Evolutionary conservation across 2,329 filamentous ascomycete species (phyloP), one percentile per base, ranked within the genome.

Genomic region (Fusarium verticillioides): DNA sequence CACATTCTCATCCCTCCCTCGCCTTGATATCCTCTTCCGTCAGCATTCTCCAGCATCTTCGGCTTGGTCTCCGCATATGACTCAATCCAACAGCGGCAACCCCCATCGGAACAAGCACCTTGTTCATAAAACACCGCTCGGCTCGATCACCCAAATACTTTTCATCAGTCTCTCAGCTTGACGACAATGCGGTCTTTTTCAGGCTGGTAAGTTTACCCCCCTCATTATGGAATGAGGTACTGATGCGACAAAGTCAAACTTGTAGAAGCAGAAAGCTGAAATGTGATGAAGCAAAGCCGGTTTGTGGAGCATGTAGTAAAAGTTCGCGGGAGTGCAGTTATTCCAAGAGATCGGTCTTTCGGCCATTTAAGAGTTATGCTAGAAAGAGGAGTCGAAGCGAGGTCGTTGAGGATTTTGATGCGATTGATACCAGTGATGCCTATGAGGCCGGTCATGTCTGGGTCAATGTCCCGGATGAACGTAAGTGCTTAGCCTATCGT

Each of bases 191-290:
- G 75, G 4, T 77, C 75, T 2, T 77, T 77, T 23, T 76, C 75
- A 18, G 75, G 75, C 15, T 77, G 75, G 75, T 77, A 58, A 21
- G 46, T 15, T 9, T 28, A 28, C 3, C 11, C 4, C 13, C 13
- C n/a, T 40, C 18, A 39, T 3, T 2, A 7, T 13, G 2, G 1
- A 13, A 37, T 9, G 11, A 3, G 30, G 9, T 19, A 28, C 63
- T 61, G 23, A 76, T 34, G 9, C 42, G 12, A 9, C n/a, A 5
- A 16, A 77, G 75, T 5, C 54, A 72, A 16, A 77, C 75, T 4
- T 77, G 75, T 26, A 67, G 75, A 64, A 64, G 44, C 21, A 69
- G 78, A 13, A 79, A 79, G 21, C 5, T 79, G 6, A 79, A 79
- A 40, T 79, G 78, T 9, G 73, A 79, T 40, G 75, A 79, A 34